These are phyloP conservation scores for Paraphaeosphaeria sporulosa DNA, from an alignment of 2,329 filamentous ascomycete genomes.

Conservation along the genomic window DNA sequence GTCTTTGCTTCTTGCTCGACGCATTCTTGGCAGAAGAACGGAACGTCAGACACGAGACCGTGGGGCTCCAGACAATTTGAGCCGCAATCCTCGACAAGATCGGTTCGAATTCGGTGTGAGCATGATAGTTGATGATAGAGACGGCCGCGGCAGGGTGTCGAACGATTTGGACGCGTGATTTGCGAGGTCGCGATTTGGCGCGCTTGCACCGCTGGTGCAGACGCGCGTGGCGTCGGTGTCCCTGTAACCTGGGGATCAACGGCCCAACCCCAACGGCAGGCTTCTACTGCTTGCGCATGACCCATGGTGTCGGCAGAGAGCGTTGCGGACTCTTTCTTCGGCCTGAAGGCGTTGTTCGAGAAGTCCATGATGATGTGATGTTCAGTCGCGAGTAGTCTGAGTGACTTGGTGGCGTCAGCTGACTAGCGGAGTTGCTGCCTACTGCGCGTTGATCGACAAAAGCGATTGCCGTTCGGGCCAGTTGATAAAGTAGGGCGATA, in stretches of 20 bases:
- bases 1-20: slow-evolving; percentile 35
- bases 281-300: slow-evolving; percentile 42
- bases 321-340: slow-evolving; percentile 20
- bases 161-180: slow-evolving; percentile 37
- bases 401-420: slow-evolving; percentile 30
- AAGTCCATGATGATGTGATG: slow-evolving; percentile 35
- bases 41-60: slow-evolving; percentile 21
- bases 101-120: slow-evolving; percentile 46
- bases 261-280: slow-evolving; percentile 46
- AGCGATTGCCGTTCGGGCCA: neutral
- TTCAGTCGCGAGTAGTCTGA: neutral
- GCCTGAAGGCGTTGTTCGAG: slow-evolving; percentile 36
- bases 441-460: slow-evolving; percentile 9
- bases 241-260: slow-evolving; percentile 30
- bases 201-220: slow-evolving; percentile 17
- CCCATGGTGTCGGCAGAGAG: slow-evolving; percentile 44
- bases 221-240: slow-evolving; percentile 13
- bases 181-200: slow-evolving; percentile 21
- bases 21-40: slow-evolving; percentile 46
- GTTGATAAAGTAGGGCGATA: neutral
- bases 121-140: slow-evolving; percentile 47
- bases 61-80: slow-evolving; percentile 44
- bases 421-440: slow-evolving; percentile 36
- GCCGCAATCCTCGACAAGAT: slow-evolving; percentile 46
- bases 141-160: slow-evolving; percentile 43